These are phyloP conservation scores for Chenopodium album DNA, from an alignment of 148 eudicot species.

Conservation along the genomic window DNA sequence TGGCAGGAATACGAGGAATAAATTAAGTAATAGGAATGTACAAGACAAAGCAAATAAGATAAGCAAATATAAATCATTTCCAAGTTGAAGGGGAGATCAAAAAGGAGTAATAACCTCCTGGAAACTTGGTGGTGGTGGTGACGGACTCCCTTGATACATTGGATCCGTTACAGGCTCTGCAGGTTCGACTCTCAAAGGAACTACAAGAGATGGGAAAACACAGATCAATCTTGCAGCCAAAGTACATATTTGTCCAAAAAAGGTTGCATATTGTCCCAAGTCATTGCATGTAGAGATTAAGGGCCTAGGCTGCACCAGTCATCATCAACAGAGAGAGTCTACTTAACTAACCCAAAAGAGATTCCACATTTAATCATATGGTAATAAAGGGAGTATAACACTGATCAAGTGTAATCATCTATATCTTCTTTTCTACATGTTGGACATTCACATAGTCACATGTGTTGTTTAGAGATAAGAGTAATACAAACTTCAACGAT, in stretches of 20 bases:
- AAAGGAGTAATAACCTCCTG: conserved; percentile 51
- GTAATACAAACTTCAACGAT: too few relatives aligned
- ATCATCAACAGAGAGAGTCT: too few relatives aligned
- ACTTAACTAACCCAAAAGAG: too few relatives aligned
- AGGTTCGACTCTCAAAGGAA: conserved; percentile 53
- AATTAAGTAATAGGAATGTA: conserved; percentile 8
- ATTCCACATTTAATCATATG: too few relatives aligned
- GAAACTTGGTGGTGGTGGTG: conserved; percentile 45
- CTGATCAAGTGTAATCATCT: too few relatives aligned
- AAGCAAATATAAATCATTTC: background rate
- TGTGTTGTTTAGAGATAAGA: too few relatives aligned
- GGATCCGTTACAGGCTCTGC: conserved; percentile 69
- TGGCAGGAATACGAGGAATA: conserved; percentile 17
- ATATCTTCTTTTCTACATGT: too few relatives aligned
- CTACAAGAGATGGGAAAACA: conserved; percentile 34
- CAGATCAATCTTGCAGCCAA: conserved; percentile 2
- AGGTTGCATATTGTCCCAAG: background rate
- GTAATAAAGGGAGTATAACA: too few relatives aligned
- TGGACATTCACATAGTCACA: too few relatives aligned
- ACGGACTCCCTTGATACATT: conserved; percentile 58
- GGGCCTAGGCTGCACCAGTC: too few relatives aligned
- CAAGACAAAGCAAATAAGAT: background rate
- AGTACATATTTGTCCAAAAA: background rate
- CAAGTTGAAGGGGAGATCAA: background rate
- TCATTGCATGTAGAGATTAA: background rate